Evolutionary conservation across 2,329 filamentous ascomycete genomes (phyloP).

Genomic region (Myriosclerotinia curreyana): DNA sequence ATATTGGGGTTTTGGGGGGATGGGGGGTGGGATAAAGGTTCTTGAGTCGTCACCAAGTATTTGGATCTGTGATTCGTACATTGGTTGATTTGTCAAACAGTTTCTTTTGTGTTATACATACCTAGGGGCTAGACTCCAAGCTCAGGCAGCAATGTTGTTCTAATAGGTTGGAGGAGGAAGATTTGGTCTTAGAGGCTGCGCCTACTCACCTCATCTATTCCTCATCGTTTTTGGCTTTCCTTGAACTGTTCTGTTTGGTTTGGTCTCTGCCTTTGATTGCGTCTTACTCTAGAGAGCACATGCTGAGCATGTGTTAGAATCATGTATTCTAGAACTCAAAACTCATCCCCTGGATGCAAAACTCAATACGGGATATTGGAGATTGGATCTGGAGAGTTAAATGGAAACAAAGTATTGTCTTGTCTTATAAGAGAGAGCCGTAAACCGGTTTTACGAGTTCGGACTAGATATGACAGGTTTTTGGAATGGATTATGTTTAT

Average conservation of each 20-base stretch:
- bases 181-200: conserved; percentile 14
- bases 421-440: neutral
- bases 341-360: neutral
- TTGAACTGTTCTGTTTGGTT: neutral
- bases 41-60: conserved; percentile 24
- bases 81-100: conserved; percentile 21
- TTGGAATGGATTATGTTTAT: conserved; percentile 3
- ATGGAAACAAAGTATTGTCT: neutral
- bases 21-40: no score
- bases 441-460: conserved; percentile 11
- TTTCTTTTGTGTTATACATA: conserved; percentile 19
- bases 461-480: neutral
- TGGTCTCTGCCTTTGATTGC: neutral
- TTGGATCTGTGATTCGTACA: conserved; percentile 32
- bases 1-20: conserved; percentile 17
- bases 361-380: conserved; percentile 22
- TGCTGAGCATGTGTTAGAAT: conserved; percentile 13
- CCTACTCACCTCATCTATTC: conserved; percentile 16
- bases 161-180: conserved; percentile 24
- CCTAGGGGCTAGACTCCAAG: conserved; percentile 35
- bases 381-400: neutral
- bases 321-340: neutral
- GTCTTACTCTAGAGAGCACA: neutral
- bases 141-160: conserved; percentile 33
- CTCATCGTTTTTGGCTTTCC: neutral